These are phyloP conservation scores for Cetraspora pellucida DNA, from an alignment of 192 early-diverging fungal genomes.

Conservation along the genomic window DNA sequence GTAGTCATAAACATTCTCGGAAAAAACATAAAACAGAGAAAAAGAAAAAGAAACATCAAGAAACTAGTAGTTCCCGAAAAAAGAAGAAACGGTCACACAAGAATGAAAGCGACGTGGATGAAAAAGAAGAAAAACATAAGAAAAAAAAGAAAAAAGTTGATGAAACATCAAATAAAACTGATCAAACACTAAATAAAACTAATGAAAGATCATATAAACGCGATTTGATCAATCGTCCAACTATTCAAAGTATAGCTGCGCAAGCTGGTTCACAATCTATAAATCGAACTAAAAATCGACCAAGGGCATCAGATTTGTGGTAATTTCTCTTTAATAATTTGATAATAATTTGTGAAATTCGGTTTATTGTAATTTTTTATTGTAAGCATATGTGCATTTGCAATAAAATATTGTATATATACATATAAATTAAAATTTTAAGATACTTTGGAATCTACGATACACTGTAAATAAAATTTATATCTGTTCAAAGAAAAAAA, in stretches of 20 bases:
- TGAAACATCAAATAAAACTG: not conserved
- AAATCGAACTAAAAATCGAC: slow-evolving; percentile 6
- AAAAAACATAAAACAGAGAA: slow-evolving; percentile 19
- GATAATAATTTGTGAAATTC: too few species aligned
- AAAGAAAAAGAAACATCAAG: slow-evolving; percentile 13
- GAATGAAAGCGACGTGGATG: not conserved
- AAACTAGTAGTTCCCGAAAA: slow-evolving; percentile 1
- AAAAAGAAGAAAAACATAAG: not conserved
- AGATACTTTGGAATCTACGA: too few species aligned
- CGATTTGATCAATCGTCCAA: too few species aligned
- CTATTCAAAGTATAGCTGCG: too few species aligned
- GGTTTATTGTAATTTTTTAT: too few species aligned
- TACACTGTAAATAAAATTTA: too few species aligned
- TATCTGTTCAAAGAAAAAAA: too few species aligned
- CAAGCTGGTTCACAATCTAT: too few species aligned
- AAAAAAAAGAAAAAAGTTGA: not conserved
- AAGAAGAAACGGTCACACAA: slow-evolving; percentile 19
- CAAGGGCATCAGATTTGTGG: slow-evolving; percentile 33
- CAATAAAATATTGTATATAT: too few species aligned
- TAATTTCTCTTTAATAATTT: not conserved
- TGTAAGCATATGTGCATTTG: too few species aligned
- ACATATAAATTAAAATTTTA: too few species aligned
- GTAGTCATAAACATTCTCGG: not conserved
- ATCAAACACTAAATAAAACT: not conserved
- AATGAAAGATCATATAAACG: not conserved